These are phyloP conservation scores for Metschnikowia peoriensis DNA, from an alignment of 805 yeast genomes.

Conservation along the genomic window DNA sequence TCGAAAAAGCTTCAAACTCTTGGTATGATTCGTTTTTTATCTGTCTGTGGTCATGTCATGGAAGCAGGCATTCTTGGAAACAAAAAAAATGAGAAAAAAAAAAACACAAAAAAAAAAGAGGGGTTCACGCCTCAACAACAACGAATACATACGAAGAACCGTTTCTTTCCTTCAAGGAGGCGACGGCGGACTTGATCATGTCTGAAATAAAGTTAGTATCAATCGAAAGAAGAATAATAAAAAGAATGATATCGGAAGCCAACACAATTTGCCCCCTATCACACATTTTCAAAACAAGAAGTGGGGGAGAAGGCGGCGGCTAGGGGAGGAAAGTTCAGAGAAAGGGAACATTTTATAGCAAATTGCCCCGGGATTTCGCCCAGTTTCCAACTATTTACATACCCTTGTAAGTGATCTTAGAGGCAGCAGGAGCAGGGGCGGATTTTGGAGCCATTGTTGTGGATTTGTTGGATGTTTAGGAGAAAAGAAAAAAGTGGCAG, in stretches of 20 bases:
- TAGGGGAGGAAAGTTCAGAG: neutral
- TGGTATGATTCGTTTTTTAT: neutral
- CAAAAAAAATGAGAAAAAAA: neutral
- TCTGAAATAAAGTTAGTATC: constrained; percentile 31
- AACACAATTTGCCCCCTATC: too few relatives aligned
- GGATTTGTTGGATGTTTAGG: neutral
- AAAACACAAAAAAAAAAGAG: neutral
- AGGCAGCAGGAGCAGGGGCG: constrained; percentile 11
- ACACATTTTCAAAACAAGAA: neutral
- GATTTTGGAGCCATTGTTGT: constrained; percentile 17
- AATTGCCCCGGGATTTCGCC: neutral
- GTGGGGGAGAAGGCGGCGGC: neutral
- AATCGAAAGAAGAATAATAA: neutral
- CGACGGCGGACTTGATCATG: constrained; percentile 66
- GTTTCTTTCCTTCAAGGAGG: constrained; percentile 71
- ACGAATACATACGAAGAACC: constrained; percentile 61
- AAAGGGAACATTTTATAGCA: neutral
- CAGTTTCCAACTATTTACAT: constrained; percentile 1
- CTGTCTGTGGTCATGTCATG: neutral
- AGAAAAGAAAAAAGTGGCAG: constrained; percentile 5
- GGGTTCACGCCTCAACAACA: neutral
- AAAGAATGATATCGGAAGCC: neutral
- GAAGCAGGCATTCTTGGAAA: neutral
- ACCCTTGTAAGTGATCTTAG: constrained; percentile 18
- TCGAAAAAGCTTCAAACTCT: neutral